Conservation (phyloP, 768 basidiomycete genomes). For the Boletus pseudopeckii region DNA sequence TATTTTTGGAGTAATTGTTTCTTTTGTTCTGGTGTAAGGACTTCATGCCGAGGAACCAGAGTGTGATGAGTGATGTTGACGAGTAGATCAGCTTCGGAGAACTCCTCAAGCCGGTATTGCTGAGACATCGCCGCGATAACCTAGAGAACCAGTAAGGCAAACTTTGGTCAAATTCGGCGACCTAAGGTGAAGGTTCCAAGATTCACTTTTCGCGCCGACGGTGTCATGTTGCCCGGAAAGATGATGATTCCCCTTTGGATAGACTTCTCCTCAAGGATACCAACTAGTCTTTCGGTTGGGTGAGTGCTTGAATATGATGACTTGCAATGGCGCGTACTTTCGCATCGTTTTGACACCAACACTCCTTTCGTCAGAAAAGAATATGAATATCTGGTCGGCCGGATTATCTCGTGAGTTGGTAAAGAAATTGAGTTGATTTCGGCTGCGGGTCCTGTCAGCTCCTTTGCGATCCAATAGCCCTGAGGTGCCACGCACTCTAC, state of each 20-base stretch:
- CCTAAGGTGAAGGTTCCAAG: neutral
- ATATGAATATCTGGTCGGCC: slow-evolving; percentile 84
- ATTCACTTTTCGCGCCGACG: slow-evolving; percentile 88
- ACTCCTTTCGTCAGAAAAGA: slow-evolving; percentile 92
- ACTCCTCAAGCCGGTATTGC: slow-evolving; percentile 89
- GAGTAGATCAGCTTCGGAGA: slow-evolving; percentile 91
- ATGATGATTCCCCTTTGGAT: slow-evolving; percentile 93
- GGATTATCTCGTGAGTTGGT: slow-evolving; percentile 67
- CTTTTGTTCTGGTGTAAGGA: slow-evolving; percentile 84
- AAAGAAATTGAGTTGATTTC: slow-evolving; percentile 86
- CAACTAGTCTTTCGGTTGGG: slow-evolving; percentile 60
- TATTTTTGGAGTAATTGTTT: slow-evolving; percentile 84
- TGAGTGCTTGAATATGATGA: slow-evolving; percentile 8
- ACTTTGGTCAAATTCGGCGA: neutral
- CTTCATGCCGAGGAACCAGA: slow-evolving; percentile 89
- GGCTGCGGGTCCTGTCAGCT: slow-evolving; percentile 46
- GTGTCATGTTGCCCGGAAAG: slow-evolving; percentile 94
- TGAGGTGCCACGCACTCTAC: slow-evolving; percentile 69
- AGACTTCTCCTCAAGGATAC: slow-evolving; percentile 86
- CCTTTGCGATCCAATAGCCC: slow-evolving; percentile 1
- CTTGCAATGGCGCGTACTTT: slow-evolving; percentile 55
- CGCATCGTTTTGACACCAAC: slow-evolving; percentile 98
- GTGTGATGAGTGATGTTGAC: slow-evolving; percentile 98
- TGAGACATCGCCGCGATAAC: slow-evolving; percentile 88
- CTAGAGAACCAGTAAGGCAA: slow-evolving; percentile 38